These are phyloP conservation scores for Tremella fuciformis DNA, from an alignment of 768 basidiomycete species.

Conservation along the genomic window DNA sequence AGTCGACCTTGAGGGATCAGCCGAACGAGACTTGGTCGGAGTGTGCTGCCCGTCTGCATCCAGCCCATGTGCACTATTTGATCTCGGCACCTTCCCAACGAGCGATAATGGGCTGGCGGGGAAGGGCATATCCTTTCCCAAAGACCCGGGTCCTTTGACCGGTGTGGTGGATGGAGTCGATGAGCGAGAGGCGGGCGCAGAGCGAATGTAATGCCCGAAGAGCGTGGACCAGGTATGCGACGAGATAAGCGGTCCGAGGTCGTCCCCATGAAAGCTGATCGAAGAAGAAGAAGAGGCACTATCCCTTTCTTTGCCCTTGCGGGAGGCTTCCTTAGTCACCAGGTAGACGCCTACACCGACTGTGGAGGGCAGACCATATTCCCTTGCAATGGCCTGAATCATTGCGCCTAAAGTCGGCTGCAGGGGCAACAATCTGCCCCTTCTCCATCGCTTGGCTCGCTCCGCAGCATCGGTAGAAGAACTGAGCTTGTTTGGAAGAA, in stretches of 20 bases:
- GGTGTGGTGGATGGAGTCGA: slow-evolving; percentile 36
- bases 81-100: slow-evolving; percentile 4
- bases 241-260: slow-evolving; percentile 35
- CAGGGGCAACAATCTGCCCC: slow-evolving; percentile 82
- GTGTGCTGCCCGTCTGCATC: slow-evolving; percentile 1
- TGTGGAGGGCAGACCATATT: slow-evolving; percentile 87
- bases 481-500: slow-evolving; percentile 14
- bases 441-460: slow-evolving; percentile 54
- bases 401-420: slow-evolving; percentile 80
- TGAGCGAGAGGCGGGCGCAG: slow-evolving; percentile 13
- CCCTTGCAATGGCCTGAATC: slow-evolving; percentile 80
- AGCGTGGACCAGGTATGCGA: slow-evolving; percentile 35
- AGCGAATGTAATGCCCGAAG: slow-evolving; percentile 9
- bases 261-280: slow-evolving; percentile 32
- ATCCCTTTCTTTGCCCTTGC: slow-evolving; percentile 59
- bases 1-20: slow-evolving; percentile 5
- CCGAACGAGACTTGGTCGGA: slow-evolving; percentile 7
- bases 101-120: slow-evolving; percentile 35
- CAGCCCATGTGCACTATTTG: slow-evolving; percentile 8
- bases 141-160: slow-evolving; percentile 15
- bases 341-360: slow-evolving; percentile 80
- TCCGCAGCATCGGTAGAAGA: slow-evolving; percentile 17
- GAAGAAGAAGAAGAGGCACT: slow-evolving; percentile 72
- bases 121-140: slow-evolving; percentile 15
- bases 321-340: slow-evolving; percentile 52